phyloP scores from a whole-genome alignment of 495 filamentous ascomycete species.

The Tuber melanosporum region DNA sequence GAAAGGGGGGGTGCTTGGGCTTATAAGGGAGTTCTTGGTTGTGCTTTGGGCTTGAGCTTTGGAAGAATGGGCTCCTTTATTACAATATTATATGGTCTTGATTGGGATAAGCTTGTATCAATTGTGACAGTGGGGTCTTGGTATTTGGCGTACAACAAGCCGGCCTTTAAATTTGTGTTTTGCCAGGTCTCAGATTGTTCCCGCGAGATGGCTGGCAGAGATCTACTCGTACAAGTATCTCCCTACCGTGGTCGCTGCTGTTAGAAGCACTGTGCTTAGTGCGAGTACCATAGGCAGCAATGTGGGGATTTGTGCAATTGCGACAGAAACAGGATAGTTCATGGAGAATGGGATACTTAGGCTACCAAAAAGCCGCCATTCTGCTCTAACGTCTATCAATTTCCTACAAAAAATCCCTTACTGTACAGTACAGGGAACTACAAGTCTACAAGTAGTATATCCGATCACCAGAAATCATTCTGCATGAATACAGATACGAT shows the following conservation, averaged over 20 bases:
- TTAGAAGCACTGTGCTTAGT: background rate
- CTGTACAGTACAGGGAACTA: background rate
- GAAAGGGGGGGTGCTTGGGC: background rate
- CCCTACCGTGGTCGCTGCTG: background rate
- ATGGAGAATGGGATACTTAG: background rate
- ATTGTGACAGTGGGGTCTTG: background rate
- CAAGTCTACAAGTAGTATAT: background rate
- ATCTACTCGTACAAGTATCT: too few species aligned
- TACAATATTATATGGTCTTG: background rate
- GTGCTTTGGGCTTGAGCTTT: background rate
- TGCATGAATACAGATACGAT: background rate
- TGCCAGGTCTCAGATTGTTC: background rate
- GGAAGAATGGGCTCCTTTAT: background rate
- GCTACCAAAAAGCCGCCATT: too few species aligned
- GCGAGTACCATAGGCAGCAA: background rate
- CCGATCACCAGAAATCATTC: background rate
- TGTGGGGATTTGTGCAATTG: background rate
- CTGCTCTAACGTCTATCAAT: background rate
- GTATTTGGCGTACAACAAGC: background rate
- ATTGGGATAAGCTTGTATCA: background rate
- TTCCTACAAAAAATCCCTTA: background rate
- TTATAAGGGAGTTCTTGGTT: background rate
- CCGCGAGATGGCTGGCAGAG: background rate
- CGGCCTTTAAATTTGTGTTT: background rate
- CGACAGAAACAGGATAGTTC: background rate